Evolutionary conservation across 2,329 filamentous ascomycete species (phyloP).

Genomic region (Sordariomycetes sp.): DNA sequence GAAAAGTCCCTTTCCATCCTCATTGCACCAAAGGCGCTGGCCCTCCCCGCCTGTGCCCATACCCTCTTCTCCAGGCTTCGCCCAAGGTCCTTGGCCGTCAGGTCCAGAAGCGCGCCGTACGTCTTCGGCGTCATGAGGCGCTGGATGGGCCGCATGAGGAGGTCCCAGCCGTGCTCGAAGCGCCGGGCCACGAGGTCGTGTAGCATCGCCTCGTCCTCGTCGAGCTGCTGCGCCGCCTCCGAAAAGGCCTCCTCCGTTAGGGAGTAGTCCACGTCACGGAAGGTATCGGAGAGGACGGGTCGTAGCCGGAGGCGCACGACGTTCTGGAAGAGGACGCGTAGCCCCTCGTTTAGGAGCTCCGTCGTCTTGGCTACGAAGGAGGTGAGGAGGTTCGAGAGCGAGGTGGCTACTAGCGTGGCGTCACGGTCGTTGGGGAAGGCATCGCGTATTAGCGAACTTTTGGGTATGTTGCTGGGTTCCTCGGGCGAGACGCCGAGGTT

Average conservation of each 20-base stretch:
- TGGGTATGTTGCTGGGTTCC: constrained; percentile 15
- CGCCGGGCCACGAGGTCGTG: constrained; percentile 61
- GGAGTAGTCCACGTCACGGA: constrained; percentile 82
- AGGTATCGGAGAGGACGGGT: constrained; percentile 74
- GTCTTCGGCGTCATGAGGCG: constrained; percentile 70
- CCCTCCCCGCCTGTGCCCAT: constrained; percentile 64
- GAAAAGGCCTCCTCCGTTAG: constrained; percentile 48
- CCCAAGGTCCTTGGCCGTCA: constrained; percentile 62
- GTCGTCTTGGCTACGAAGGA: constrained; percentile 65
- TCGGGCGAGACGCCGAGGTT: constrained; percentile 31
- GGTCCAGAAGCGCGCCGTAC: constrained; percentile 62
- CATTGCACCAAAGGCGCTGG: constrained; percentile 71
- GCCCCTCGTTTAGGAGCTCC: constrained; percentile 72
- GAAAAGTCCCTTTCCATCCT: constrained; percentile 75
- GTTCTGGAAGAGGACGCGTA: constrained; percentile 75
- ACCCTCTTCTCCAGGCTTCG: constrained; percentile 78
- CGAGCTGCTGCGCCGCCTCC: constrained; percentile 39
- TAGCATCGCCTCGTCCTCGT: constrained; percentile 37
- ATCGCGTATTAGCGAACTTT: constrained; percentile 36
- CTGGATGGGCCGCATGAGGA: constrained; percentile 70
- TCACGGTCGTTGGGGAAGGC: constrained; percentile 76
- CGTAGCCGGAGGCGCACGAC: constrained; percentile 77
- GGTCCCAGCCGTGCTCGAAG: constrained; percentile 78
- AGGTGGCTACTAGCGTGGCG: constrained; percentile 51
- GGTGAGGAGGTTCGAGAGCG: constrained; percentile 54